Evolutionary conservation across 345 rosid species (phyloP).

Genomic region (Dovyalis caffra): DNA sequence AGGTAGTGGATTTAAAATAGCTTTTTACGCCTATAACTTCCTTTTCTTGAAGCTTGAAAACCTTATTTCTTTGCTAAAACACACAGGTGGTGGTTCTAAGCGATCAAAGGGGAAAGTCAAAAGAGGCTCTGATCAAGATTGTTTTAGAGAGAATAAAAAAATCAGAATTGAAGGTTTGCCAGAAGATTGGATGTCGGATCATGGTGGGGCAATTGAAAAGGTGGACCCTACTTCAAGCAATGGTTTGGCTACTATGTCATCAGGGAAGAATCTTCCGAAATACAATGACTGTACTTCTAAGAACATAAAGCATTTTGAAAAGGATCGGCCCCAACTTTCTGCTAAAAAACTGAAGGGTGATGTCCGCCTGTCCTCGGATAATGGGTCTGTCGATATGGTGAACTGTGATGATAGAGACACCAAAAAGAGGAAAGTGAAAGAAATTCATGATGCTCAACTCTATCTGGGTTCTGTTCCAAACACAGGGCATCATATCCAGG

Average conservation of each 20-base stretch:
- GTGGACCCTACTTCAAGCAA: conserved; percentile 46
- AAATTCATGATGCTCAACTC: conserved; percentile 35
- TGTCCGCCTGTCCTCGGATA: conserved; percentile 33
- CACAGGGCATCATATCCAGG: conserved; percentile 33
- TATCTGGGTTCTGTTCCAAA: conserved; percentile 23
- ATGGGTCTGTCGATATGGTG: conserved; percentile 45
- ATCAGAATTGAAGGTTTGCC: conserved; percentile 45
- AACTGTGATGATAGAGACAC: conserved; percentile 39
- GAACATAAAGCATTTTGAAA: conserved; percentile 37
- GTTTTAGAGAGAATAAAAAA: conserved; percentile 58
- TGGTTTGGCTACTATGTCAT: conserved; percentile 42
- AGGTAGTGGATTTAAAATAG: conserved; percentile 52
- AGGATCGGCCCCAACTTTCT: conserved; percentile 36
- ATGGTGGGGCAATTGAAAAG: conserved; percentile 34
- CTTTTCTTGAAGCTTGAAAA: conserved; percentile 16
- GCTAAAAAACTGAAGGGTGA: conserved; percentile 46
- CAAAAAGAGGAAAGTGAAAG: conserved; percentile 64
- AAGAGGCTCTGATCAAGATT: conserved; percentile 51
- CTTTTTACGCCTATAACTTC: conserved; percentile 13
- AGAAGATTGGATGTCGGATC: conserved; percentile 50
- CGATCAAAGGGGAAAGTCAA: conserved; percentile 57
- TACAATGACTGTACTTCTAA: conserved; percentile 35
- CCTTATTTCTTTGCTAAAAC: conserved; percentile 21
- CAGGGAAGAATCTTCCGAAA: conserved; percentile 47
- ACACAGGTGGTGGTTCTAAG: conserved; percentile 60